phyloP scores from a whole-genome alignment of 1,284 basidiomycete species.

The Sporisorium exsertum region DNA sequence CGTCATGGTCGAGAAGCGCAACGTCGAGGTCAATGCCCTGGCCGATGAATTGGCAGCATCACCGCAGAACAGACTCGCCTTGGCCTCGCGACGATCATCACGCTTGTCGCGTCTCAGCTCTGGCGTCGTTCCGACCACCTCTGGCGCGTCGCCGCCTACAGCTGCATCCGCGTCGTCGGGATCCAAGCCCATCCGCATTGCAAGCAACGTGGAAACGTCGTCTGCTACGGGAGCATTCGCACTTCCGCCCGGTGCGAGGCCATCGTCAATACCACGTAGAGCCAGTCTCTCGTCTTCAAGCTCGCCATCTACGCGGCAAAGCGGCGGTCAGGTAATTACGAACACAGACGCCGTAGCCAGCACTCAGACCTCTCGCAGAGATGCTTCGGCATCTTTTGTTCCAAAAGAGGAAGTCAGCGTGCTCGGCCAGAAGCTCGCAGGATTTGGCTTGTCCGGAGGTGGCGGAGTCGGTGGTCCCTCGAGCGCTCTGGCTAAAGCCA shows the following conservation, averaged over 20 bases:
- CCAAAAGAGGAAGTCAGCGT: slow-evolving; percentile 45
- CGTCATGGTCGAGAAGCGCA: slow-evolving; percentile 74
- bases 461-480: slow-evolving; percentile 28
- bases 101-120: slow-evolving; percentile 48
- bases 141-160: slow-evolving; percentile 29
- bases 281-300: slow-evolving; percentile 51
- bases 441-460: slow-evolving; percentile 22
- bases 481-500: slow-evolving; percentile 77
- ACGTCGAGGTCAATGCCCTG: slow-evolving; percentile 74
- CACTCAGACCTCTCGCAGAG: slow-evolving; percentile 29
- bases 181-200: slow-evolving; percentile 28
- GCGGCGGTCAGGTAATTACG: slow-evolving; percentile 34
- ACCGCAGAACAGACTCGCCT: slow-evolving; percentile 32
- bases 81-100: slow-evolving; percentile 47
- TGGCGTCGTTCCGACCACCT: slow-evolving; percentile 14
- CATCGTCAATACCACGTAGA: slow-evolving; percentile 43
- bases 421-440: slow-evolving; percentile 38
- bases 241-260: slow-evolving; percentile 51
- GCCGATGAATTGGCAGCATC: slow-evolving; percentile 71
- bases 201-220: slow-evolving; percentile 15
- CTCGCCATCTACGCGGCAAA: slow-evolving; percentile 43
- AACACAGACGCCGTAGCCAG: slow-evolving; percentile 33
- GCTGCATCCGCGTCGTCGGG: slow-evolving; percentile 7
- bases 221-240: slow-evolving; percentile 53
- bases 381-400: slow-evolving; percentile 11